Percentiles rank a stretch among this genome's conserved stretches.
Conservation (phyloP, 257 asterid genomes). For the Penstemon barbatus region DNA sequence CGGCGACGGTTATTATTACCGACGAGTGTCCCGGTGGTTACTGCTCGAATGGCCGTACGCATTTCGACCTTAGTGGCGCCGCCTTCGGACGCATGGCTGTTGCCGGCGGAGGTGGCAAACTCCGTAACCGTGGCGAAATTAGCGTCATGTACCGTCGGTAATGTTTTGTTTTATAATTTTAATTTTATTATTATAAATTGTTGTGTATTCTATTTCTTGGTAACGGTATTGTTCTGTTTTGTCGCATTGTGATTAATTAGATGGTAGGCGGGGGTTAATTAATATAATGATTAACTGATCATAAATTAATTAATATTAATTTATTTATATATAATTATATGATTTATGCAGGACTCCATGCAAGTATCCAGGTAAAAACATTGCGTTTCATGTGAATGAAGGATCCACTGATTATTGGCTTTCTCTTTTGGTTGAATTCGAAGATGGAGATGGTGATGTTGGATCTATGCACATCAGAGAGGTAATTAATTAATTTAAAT, state of each 20-base stretch:
- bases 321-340: neutral
- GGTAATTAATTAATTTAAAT: slow-evolving; percentile 40
- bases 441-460: slow-evolving; percentile 89
- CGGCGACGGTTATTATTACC: slow-evolving; percentile 86
- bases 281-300: neutral
- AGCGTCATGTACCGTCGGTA: slow-evolving; percentile 82
- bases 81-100: slow-evolving; percentile 92
- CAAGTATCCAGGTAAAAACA: slow-evolving; percentile 76
- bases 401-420: slow-evolving; percentile 93
- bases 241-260: slow-evolving; percentile 38
- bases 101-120: slow-evolving; percentile 62
- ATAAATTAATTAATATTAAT: neutral
- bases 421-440: slow-evolving; percentile 82
- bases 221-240: slow-evolving; percentile 60
- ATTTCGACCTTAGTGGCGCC: slow-evolving; percentile 95
- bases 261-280: neutral
- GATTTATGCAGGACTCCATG: slow-evolving; percentile 68
- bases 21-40: slow-evolving; percentile 95
- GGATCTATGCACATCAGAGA: slow-evolving; percentile 92
- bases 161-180: neutral
- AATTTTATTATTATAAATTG: neutral
- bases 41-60: slow-evolving; percentile 61
- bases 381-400: slow-evolving; percentile 89
- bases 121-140: slow-evolving; percentile 85
- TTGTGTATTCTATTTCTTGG: neutral